A percentile compares a stretch with the other conserved stretches of the same genome.
phyloP scores from a whole-genome alignment of 441 rosid species.

The Populus hybrid region DNA sequence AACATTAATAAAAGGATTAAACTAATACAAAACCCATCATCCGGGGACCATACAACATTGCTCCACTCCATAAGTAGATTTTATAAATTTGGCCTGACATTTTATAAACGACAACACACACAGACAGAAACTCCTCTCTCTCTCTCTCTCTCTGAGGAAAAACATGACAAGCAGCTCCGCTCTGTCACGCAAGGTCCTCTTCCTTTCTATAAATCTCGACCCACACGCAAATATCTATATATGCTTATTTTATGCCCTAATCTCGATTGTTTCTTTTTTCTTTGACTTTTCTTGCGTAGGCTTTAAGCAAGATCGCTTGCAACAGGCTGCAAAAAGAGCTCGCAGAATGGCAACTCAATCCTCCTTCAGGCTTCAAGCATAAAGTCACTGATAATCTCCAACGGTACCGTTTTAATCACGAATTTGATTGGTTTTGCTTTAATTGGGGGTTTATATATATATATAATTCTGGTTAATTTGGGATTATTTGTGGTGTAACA shows the following conservation, averaged over 20 bases:
- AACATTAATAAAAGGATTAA: neutral
- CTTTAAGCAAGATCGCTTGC: conserved; percentile 84
- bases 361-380: conserved; percentile 78
- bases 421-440: neutral
- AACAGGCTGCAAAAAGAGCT: conserved; percentile 90
- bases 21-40: neutral
- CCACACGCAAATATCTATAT: neutral
- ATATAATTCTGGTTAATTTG: neutral
- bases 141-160: conserved; percentile 9
- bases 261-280: neutral
- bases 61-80: neutral
- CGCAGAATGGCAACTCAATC: conserved; percentile 85
- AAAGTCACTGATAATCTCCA: conserved; percentile 85
- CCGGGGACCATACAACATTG: neutral
- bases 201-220: neutral
- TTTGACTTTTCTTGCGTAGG: conserved; percentile 31
- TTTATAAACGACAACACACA: neutral
- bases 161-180: conserved; percentile 74
- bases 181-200: conserved; percentile 61
- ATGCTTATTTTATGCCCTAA: neutral
- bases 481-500: conserved; percentile 13
- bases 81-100: neutral
- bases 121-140: neutral
- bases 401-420: conserved; percentile 30
- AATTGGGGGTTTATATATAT: neutral